Evolutionary conservation across 2,329 filamentous ascomycete species (phyloP).

Genomic region (Tolypocladium pustulatum): DNA sequence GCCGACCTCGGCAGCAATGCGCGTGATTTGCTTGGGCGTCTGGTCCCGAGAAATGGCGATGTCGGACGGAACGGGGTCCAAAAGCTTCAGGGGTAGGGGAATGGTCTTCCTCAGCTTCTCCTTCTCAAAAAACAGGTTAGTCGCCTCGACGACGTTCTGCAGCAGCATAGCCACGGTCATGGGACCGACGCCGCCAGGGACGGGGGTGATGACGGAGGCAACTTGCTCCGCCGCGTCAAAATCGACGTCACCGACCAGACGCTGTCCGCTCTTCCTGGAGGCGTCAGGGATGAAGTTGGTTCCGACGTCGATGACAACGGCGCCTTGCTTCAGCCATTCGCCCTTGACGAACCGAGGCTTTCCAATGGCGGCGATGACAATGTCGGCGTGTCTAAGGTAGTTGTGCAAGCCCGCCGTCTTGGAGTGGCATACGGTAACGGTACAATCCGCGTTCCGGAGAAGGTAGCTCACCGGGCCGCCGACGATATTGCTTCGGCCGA

Average conservation of each 20-base stretch:
- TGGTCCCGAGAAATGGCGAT: slow-evolving; percentile 86
- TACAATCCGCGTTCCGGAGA: slow-evolving; percentile 89
- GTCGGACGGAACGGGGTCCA: slow-evolving; percentile 82
- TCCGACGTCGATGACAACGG: slow-evolving; percentile 94
- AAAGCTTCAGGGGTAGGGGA: slow-evolving; percentile 73
- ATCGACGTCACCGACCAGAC: slow-evolving; percentile 91
- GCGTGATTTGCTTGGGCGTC: slow-evolving; percentile 81
- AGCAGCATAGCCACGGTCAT: slow-evolving; percentile 99
- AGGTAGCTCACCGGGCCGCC: slow-evolving; percentile 95
- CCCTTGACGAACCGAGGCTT: slow-evolving; percentile 81
- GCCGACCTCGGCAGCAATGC: slow-evolving; percentile 75
- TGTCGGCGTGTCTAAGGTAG: slow-evolving; percentile 73
- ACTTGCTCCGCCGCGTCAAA: slow-evolving; percentile 76
- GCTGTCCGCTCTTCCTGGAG: slow-evolving; percentile 83
- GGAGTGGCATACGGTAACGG: slow-evolving; percentile 93
- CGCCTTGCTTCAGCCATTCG: slow-evolving; percentile 89
- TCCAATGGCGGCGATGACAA: slow-evolving; percentile 88
- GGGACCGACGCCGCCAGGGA: slow-evolving; percentile 91
- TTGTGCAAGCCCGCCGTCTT: slow-evolving; percentile 64
- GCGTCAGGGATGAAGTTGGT: slow-evolving; percentile 91
- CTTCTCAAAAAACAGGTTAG: slow-evolving; percentile 69
- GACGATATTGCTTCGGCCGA: slow-evolving; percentile 94
- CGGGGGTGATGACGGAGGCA: slow-evolving; percentile 87
- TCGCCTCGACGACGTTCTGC: slow-evolving; percentile 86
- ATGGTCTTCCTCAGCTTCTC: slow-evolving; percentile 72